phyloP scores from a whole-genome alignment of 495 filamentous ascomycete species.

The Podospora anserina region DNA sequence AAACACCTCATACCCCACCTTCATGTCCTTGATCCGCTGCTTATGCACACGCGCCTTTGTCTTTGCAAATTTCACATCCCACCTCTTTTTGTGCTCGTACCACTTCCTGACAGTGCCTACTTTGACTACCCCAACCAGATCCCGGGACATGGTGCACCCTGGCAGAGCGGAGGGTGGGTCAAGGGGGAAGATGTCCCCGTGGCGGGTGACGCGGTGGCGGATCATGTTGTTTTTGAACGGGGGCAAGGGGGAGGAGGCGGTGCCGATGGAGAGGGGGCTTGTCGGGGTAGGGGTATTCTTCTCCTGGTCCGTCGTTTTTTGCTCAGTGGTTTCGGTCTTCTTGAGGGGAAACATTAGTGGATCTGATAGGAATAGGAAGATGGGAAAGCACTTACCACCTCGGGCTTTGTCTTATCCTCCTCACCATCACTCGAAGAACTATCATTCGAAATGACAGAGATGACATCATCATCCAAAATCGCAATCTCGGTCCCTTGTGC shows the following conservation, averaged over 20 bases:
- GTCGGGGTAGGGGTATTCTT: conserved; percentile 9
- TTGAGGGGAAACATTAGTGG: neutral
- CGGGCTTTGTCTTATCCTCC: conserved; percentile 36
- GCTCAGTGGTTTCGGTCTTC: neutral
- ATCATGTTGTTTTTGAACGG: conserved; percentile 83
- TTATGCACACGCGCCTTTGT: conserved; percentile 66
- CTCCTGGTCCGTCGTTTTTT: conserved; percentile 1
- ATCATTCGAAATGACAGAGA: conserved; percentile 68
- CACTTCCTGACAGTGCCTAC: conserved; percentile 76
- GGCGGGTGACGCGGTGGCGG: conserved; percentile 74
- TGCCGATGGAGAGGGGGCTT: conserved; percentile 54
- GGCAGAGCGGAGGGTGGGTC: conserved; percentile 57
- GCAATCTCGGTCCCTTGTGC: conserved; percentile 77
- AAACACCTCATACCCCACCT: conserved; percentile 64
- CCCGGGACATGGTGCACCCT: conserved; percentile 57
- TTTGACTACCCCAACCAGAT: conserved; percentile 74
- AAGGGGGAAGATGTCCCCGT: conserved; percentile 67
- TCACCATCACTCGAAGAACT: conserved; percentile 38
- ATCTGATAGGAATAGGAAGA: neutral
- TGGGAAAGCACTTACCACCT: conserved; percentile 22
- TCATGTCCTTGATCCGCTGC: conserved; percentile 65
- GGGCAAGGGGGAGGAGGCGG: conserved; percentile 77
- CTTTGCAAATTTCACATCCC: conserved; percentile 65
- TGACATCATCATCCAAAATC: conserved; percentile 71
- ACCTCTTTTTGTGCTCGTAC: conserved; percentile 66